Conservation (phyloP, 306 rosid species). For the Prunus campanulata region DNA sequence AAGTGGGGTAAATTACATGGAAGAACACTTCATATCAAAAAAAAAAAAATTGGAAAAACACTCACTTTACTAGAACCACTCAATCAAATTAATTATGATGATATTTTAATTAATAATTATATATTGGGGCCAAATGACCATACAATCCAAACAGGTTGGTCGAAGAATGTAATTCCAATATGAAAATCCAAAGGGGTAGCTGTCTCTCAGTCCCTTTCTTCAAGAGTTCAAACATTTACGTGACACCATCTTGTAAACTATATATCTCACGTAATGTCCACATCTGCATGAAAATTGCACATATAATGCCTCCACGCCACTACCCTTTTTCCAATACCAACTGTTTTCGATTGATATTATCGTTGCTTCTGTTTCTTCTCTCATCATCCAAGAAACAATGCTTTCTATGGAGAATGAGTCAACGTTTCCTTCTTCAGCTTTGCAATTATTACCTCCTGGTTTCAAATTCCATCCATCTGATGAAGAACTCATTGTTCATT, state of each 20-base stretch:
- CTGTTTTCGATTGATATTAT: slow-evolving; percentile 38
- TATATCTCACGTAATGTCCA: slow-evolving; percentile 12
- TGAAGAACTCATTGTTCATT: slow-evolving; percentile 79
- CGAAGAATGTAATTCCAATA: slow-evolving; percentile 13
- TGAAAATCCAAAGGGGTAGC: slow-evolving; percentile 37
- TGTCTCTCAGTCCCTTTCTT: slow-evolving; percentile 24
- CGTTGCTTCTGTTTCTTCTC: slow-evolving; percentile 36
- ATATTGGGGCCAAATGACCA: neutral
- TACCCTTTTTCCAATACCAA: slow-evolving; percentile 21
- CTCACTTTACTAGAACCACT: too few relatives aligned
- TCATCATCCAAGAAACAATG: slow-evolving; percentile 5
- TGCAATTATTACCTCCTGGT: slow-evolving; percentile 67
- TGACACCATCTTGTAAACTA: slow-evolving; percentile 29
- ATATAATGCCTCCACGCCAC: slow-evolving; percentile 24
- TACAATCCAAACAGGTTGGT: slow-evolving; percentile 15
- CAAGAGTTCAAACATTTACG: slow-evolving; percentile 31
- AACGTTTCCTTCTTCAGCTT: neutral
- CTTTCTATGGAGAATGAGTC: slow-evolving; percentile 41
- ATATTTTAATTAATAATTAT: neutral
- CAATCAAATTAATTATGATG: neutral
- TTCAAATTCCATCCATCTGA: slow-evolving; percentile 87
- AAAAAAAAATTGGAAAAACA: neutral
- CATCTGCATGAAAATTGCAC: slow-evolving; percentile 48
- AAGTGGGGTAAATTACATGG: neutral
- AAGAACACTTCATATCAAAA: neutral